phyloP scores from a whole-genome alignment of 352 stramenopile species.

The Phytopythium vexans region DNA sequence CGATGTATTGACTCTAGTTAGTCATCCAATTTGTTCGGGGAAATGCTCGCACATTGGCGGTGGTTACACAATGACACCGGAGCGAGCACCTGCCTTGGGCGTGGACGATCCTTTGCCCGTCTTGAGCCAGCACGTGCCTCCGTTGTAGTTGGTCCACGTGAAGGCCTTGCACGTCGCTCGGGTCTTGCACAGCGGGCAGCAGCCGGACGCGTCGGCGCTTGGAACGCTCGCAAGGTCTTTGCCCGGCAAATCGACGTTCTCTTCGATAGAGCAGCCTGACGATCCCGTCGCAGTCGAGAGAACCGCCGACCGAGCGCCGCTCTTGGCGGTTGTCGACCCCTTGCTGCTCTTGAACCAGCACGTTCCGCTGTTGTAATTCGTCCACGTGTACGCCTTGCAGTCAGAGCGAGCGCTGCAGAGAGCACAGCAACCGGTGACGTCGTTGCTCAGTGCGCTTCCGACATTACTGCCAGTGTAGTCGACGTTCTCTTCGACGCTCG shows the following conservation, averaged over 20 bases:
- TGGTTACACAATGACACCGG: not conserved
- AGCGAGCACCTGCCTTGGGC: not conserved
- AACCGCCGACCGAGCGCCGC: conserved; percentile 13
- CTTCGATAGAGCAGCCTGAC: conserved; percentile 18
- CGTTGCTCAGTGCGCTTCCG: conserved; percentile 10
- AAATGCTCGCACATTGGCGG: not conserved
- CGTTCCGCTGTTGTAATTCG: conserved; percentile 32
- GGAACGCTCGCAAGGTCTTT: conserved; percentile 30
- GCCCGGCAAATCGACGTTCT: conserved; percentile 29
- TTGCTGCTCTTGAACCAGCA: conserved; percentile 46
- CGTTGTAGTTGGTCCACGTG: conserved; percentile 48
- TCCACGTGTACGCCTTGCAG: conserved; percentile 42
- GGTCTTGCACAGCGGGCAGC: conserved; percentile 22
- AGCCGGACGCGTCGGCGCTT: conserved; percentile 15
- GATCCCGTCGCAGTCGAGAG: not conserved
- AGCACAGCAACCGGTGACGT: conserved; percentile 22
- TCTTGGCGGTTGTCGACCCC: conserved; percentile 8
- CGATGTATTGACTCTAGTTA: conserved; percentile 1
- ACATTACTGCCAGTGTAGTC: conserved; percentile 28
- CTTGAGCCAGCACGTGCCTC: conserved; percentile 64
- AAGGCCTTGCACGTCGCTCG: conserved; percentile 34
- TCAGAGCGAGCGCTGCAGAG: conserved; percentile 16
- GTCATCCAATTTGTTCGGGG: no score
- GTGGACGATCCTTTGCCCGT: conserved; percentile 6
- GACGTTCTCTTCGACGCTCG: conserved; percentile 28